Percentiles rank a stretch among this genome's conserved stretches.
Evolutionary conservation across 257 asterid genomes (phyloP).

Genomic region (Scutellaria galericulata): DNA sequence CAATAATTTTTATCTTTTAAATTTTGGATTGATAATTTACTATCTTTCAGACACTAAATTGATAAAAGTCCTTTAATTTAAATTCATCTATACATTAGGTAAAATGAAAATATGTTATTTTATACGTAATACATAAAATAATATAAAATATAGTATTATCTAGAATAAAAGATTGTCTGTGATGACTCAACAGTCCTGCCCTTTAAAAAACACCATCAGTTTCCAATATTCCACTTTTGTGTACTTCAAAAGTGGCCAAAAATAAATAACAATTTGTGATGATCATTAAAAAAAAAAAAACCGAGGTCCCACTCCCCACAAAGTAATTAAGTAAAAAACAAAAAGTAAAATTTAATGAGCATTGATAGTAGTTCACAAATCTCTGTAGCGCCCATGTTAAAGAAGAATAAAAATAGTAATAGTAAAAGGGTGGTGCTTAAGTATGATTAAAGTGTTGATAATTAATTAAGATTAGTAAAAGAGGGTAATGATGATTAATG

Average conservation of each 20-base stretch:
- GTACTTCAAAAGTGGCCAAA: conserved; percentile 3
- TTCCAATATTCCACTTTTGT: conserved; percentile 16
- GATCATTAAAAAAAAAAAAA: neutral
- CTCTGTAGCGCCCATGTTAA: neutral
- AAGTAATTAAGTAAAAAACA: neutral
- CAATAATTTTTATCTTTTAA: too few species aligned
- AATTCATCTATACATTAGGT: too few species aligned
- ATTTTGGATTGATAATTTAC: too few species aligned
- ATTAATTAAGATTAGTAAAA: conserved; percentile 42
- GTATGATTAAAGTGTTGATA: conserved; percentile 41
- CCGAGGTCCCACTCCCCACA: conserved; percentile 10
- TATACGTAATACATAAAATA: too few species aligned
- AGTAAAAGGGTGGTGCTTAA: conserved; percentile 2
- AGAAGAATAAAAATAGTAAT: neutral
- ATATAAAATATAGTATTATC: too few species aligned
- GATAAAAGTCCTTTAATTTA: too few species aligned
- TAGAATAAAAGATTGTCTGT: too few species aligned
- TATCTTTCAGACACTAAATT: too few species aligned
- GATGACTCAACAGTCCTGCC: too few species aligned
- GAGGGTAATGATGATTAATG: conserved; percentile 35
- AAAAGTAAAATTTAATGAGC: neutral
- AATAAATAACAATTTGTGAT: neutral
- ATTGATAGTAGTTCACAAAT: neutral
- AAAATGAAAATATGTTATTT: too few species aligned
- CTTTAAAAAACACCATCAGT: too few species aligned